Evolutionary conservation across 441 rosid genomes (phyloP).

Genomic region (Erodium texanum): DNA sequence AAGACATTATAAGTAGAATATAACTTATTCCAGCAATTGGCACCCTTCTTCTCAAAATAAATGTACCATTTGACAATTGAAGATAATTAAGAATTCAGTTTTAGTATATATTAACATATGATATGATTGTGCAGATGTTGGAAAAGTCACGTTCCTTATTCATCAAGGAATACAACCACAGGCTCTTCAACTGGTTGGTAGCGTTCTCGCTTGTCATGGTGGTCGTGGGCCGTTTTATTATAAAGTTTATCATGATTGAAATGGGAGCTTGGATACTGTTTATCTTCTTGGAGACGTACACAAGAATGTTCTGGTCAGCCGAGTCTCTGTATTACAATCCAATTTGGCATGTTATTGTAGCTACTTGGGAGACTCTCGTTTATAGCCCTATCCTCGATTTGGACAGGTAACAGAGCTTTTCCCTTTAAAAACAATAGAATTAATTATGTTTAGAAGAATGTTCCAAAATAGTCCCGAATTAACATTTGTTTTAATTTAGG

Average conservation of each 20-base stretch:
- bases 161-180: constrained; percentile 90
- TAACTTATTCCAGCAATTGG: too few species aligned
- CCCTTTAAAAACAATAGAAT: background rate
- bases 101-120: background rate
- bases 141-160: constrained; percentile 66
- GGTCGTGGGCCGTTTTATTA: constrained; percentile 78
- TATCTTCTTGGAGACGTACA: constrained; percentile 92
- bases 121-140: constrained; percentile 61
- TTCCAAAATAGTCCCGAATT: background rate
- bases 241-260: constrained; percentile 83
- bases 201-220: constrained; percentile 91
- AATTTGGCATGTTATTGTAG: constrained; percentile 84
- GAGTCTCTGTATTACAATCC: constrained; percentile 94
- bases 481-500: background rate
- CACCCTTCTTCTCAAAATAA: too few species aligned
- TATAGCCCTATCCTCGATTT: constrained; percentile 91
- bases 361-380: constrained; percentile 84
- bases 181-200: constrained; percentile 97
- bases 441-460: background rate
- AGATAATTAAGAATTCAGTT: too few species aligned
- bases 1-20: background rate
- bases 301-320: constrained; percentile 95
- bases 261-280: constrained; percentile 92
- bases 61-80: too few species aligned
- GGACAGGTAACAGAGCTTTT: constrained; percentile 61